These are phyloP conservation scores for Eucalyptus pauciflora DNA, from an alignment of 345 rosid species.

Conservation along the genomic window DNA sequence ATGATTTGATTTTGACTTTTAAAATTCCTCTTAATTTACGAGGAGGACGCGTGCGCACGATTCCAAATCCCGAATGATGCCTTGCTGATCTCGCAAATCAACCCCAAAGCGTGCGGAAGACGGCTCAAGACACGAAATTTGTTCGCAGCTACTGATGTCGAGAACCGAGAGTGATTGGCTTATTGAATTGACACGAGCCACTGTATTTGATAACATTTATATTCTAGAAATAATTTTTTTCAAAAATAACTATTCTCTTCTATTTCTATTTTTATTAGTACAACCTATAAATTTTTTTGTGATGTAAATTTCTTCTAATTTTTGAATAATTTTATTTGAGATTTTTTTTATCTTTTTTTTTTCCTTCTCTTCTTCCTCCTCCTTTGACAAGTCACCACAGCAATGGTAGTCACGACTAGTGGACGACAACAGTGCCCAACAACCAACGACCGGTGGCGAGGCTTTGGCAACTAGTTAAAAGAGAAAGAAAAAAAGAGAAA, in stretches of 20 bases:
- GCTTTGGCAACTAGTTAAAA: rapidly evolving
- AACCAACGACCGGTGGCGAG: rapidly evolving
- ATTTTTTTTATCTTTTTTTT: no score
- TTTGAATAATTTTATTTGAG: no score
- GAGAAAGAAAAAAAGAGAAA: no score
- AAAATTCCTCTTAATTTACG: not conserved
- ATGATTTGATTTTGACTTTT: not conserved
- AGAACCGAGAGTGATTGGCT: not conserved
- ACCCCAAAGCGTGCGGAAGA: not conserved
- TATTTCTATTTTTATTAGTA: no score
- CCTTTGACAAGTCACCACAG: rapidly evolving
- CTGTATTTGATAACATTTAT: rapidly evolving
- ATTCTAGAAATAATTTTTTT: no score
- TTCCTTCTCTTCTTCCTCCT: no score
- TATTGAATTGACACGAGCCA: not conserved
- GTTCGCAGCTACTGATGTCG: not conserved
- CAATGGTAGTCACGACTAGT: rapidly evolving
- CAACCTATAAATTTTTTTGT: no score
- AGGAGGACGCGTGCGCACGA: not conserved
- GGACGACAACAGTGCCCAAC: rapidly evolving
- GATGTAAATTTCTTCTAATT: no score
- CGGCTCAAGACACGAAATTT: no score
- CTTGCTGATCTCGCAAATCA: not conserved
- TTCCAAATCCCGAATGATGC: not conserved
- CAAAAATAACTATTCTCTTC: rapidly evolving